phyloP scores from a whole-genome alignment of 495 filamentous ascomycete species.

The Eremomyces bilateralis region DNA sequence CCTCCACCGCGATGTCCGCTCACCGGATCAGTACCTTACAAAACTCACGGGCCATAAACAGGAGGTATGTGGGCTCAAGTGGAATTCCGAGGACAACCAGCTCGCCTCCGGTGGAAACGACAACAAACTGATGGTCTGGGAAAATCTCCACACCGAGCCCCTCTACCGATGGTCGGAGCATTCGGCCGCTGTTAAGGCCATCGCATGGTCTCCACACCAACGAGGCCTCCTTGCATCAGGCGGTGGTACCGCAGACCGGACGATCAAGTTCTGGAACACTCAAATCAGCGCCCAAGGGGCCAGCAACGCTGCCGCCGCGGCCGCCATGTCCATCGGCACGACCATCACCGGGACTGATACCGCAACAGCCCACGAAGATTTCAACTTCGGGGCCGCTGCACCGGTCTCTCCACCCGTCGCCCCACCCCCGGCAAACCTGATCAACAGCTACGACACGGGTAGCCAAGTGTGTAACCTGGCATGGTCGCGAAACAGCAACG shows the following conservation, averaged over 20 bases:
- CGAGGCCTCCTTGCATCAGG: conserved; percentile 83
- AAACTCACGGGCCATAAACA: conserved; percentile 90
- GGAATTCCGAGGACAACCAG: conserved; percentile 90
- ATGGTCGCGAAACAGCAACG: conserved; percentile 89
- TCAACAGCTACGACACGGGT: conserved; percentile 50
- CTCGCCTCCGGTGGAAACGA: conserved; percentile 95
- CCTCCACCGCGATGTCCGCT: conserved; percentile 84
- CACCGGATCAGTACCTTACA: conserved; percentile 71
- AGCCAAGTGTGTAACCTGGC: conserved; percentile 93
- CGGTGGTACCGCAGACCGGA: conserved; percentile 82
- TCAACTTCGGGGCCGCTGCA: background rate
- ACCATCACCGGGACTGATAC: conserved; percentile 10
- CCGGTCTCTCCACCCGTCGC: conserved; percentile 2
- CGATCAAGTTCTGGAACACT: conserved; percentile 97
- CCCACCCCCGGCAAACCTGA: conserved; percentile 11
- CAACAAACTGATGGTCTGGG: conserved; percentile 97
- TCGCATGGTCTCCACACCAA: conserved; percentile 97
- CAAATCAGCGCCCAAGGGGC: conserved; percentile 21
- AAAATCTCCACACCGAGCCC: conserved; percentile 69
- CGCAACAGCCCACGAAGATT: background rate
- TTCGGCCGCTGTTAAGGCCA: conserved; percentile 88
- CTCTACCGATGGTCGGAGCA: conserved; percentile 85
- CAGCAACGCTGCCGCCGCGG: conserved; percentile 30
- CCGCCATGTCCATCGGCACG: conserved; percentile 13
- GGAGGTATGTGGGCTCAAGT: conserved; percentile 92